Evolutionary conservation across 495 filamentous ascomycete genomes (phyloP), one percentile per base, ranked within the genome.

Genomic region (Penicillium atrosanguineum): DNA sequence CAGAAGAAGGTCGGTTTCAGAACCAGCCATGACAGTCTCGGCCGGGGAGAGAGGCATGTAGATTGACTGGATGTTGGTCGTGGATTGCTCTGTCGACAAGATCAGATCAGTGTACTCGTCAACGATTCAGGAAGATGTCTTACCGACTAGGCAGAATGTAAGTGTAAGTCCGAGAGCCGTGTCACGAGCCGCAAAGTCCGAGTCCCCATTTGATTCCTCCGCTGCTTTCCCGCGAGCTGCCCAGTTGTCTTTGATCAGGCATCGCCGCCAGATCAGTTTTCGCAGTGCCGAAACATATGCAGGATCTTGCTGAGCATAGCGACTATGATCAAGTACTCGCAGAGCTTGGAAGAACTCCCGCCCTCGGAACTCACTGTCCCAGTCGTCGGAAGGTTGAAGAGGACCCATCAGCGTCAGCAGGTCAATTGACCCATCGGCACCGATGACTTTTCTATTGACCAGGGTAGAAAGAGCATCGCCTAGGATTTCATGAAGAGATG

Each of bases 221-320:
- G 65, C 67, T 19, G 60, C 63, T 21, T 60, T 68, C 9, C 67
- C 67, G 12, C 87, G 71, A 23, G 59, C 68, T 43, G 76, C 76
- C 88, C 90, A 96, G 63, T 95, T 82, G 61, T 95, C 89, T 42
- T 81, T 80, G 47, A 91, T 79, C 55, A 85, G 83, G 60, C 88
- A 89, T 36, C 91, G 83, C 57, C 91, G 83, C 91, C 91, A 96
- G 49, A 95, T 86, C 25, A 93, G 76, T 34, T 82, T 84, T 57
- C 87, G 81, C 39, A 84, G 70, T 44, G 78, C 69, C 29, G 83
- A 74, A 37, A 75, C 66, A 31, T 80, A 79, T 2, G 79, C 79
- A n/a, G 68, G 59, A 41, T 78, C 68, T 39, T 60, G 68, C 14
- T 76, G 71, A 21, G 75, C 70, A 55, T 79, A 74, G 19, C 76